Conservation (phyloP, 116 monocot genomes). For the Zostera marina region DNA sequence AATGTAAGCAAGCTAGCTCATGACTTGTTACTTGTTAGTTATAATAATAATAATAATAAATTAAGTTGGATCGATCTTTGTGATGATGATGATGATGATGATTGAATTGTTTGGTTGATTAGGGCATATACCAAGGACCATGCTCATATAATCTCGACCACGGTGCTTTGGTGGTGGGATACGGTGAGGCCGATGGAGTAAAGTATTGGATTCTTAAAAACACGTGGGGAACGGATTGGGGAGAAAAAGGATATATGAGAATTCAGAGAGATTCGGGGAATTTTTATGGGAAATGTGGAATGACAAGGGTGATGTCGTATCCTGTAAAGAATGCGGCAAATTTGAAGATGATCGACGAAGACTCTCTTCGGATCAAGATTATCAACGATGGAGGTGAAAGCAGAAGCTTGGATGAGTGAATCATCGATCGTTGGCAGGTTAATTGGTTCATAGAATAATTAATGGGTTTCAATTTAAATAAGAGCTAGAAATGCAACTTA, state of each 20-base stretch:
- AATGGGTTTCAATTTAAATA: no score
- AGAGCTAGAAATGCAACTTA: no score
- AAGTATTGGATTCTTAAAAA: slow-evolving; percentile 67
- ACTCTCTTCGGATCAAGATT: neutral
- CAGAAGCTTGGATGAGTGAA: no score
- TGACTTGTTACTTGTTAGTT: no score
- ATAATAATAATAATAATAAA: no score
- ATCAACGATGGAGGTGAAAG: neutral
- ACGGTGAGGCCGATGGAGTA: slow-evolving; percentile 32
- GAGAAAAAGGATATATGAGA: slow-evolving; percentile 43
- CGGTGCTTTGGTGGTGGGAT: slow-evolving; percentile 46
- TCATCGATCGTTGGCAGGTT: no score
- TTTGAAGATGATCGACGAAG: slow-evolving; percentile 6
- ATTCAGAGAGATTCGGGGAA: no score
- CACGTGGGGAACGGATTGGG: slow-evolving; percentile 55
- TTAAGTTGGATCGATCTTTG: no score
- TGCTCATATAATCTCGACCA: slow-evolving; percentile 44
- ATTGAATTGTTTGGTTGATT: no score
- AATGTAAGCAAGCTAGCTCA: no score
- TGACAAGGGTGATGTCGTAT: slow-evolving; percentile 22
- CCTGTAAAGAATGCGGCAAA: slow-evolving; percentile 19
- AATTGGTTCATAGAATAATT: no score
- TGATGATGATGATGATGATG: no score
- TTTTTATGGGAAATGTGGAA: slow-evolving; percentile 6
- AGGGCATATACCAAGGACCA: slow-evolving; percentile 40